A percentile compares a stretch with the other conserved stretches of the same genome.
Conservation (phyloP, 306 rosid genomes). For the Trifolium repens region DNA sequence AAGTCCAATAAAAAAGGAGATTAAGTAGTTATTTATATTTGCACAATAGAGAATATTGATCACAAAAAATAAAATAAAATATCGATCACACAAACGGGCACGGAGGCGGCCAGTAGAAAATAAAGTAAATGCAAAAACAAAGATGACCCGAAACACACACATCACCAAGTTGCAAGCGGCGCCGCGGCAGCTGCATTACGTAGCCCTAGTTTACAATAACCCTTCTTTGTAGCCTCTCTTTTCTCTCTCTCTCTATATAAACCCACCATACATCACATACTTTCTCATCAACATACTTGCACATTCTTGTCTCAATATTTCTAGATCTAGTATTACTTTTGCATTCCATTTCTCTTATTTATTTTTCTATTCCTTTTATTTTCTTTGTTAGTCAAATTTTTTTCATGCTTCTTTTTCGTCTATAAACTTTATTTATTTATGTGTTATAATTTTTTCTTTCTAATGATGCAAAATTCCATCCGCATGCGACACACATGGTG, state of each 20-base stretch:
- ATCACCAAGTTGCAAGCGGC: neutral
- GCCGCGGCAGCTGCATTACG: neutral
- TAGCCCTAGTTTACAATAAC: neutral
- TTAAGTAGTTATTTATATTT: too few species aligned
- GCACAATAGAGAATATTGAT: too few species aligned
- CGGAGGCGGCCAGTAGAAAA: too few species aligned
- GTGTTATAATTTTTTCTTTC: neutral
- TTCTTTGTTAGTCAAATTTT: neutral
- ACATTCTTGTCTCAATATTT: neutral
- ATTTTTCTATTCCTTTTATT: too few species aligned
- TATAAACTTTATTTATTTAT: neutral
- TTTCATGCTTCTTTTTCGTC: too few species aligned
- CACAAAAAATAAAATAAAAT: too few species aligned
- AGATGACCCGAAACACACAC: too few species aligned
- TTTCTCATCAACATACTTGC: neutral
- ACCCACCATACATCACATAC: neutral
- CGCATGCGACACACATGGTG: constrained; percentile 62
- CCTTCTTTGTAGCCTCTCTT: too few species aligned
- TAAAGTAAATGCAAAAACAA: too few species aligned
- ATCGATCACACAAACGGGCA: too few species aligned
- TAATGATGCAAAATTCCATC: constrained; percentile 82
- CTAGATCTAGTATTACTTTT: too few species aligned
- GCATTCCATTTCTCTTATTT: neutral
- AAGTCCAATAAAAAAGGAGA: too few species aligned
- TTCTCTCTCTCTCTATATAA: neutral